Conservation (phyloP, 83 land plant genomes). For the Thuja plicata region DNA sequence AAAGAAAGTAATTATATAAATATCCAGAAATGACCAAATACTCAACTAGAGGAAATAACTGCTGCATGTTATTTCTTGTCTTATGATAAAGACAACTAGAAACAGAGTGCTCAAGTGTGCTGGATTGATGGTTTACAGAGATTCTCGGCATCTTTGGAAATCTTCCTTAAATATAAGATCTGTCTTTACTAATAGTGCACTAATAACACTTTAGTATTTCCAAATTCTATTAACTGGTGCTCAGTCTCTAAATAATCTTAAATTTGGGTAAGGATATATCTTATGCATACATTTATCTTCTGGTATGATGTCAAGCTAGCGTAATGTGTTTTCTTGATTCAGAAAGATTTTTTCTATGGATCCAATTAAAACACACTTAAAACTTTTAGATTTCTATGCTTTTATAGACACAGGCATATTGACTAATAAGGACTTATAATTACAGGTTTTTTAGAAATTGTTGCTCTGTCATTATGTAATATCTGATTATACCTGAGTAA, state of each 20-base stretch:
- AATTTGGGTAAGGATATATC: neutral
- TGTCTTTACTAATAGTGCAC: neutral
- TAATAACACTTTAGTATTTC: neutral
- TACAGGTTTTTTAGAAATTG: neutral
- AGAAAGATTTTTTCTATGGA: neutral
- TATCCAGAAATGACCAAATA: neutral
- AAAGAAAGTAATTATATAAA: neutral
- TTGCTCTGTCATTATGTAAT: neutral
- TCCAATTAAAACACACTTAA: neutral
- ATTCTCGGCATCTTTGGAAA: neutral
- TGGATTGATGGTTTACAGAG: neutral
- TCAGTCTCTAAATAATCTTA: neutral
- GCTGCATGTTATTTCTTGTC: neutral
- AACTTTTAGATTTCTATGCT: neutral
- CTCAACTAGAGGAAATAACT: neutral
- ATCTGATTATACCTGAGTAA: too few relatives aligned
- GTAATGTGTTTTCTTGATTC: neutral
- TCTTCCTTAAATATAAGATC: neutral
- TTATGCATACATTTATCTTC: neutral
- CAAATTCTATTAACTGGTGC: neutral
- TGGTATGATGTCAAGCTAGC: neutral
- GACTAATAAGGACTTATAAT: neutral
- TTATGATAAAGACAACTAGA: neutral
- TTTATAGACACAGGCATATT: neutral
- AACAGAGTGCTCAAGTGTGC: neutral